Conservation (phyloP, 169 alveolate genomes). For the Perkinsus marinus region DNA sequence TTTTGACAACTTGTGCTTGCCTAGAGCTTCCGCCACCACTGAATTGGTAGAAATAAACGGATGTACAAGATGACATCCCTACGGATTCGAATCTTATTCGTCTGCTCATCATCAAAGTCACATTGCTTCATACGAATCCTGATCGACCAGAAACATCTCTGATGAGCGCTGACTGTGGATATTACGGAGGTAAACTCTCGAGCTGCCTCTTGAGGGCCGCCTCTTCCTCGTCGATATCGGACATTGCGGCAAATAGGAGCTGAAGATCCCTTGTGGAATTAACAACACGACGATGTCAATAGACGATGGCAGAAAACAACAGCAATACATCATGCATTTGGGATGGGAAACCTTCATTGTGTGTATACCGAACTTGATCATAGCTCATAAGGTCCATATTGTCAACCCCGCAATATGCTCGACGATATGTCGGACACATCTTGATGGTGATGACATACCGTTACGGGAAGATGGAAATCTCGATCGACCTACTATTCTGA, state of each 20-base stretch:
- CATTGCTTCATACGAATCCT: not conserved
- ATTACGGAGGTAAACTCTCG: not conserved
- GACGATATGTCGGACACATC: too few relatives aligned
- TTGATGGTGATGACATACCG: too few relatives aligned
- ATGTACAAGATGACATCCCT: not conserved
- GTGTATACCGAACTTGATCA: too few relatives aligned
- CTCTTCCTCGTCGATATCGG: not conserved
- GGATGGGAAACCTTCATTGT: too few relatives aligned
- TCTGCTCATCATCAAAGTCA: not conserved
- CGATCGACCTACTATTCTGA: too few relatives aligned
- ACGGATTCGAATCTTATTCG: not conserved
- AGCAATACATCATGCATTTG: too few relatives aligned
- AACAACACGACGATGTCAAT: too few relatives aligned
- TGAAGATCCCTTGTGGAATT: not conserved
- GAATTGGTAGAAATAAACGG: too few relatives aligned
- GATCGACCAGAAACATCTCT: not conserved
- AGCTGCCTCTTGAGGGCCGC: not conserved
- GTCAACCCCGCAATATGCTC: too few relatives aligned
- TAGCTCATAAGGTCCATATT: too few relatives aligned
- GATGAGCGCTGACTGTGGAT: not conserved
- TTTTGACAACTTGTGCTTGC: not conserved
- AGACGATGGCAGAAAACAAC: too few relatives aligned
- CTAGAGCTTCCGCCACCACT: not conserved
- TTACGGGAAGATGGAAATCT: too few relatives aligned
- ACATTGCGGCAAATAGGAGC: not conserved